Percentiles rank a stretch among this genome's conserved stretches.
These are phyloP conservation scores for Gardenia jasminoides DNA, from an alignment of 257 asterid genomes.

Conservation along the genomic window DNA sequence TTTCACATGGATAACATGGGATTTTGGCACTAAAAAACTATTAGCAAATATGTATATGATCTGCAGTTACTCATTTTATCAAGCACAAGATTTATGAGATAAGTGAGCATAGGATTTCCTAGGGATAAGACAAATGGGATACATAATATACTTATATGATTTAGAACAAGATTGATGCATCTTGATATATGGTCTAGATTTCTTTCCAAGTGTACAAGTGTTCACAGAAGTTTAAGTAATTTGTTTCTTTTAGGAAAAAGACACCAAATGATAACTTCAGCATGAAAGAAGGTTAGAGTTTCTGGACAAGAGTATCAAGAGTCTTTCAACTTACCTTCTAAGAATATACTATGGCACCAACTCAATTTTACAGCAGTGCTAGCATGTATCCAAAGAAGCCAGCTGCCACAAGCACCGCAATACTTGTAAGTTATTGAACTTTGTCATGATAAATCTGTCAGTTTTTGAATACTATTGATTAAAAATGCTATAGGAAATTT, in stretches of 20 bases:
- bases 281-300: background rate
- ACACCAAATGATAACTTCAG: background rate
- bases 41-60: background rate
- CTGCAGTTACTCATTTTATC: background rate
- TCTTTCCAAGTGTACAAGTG: background rate
- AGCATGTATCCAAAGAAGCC: slow-evolving; percentile 95
- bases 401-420: slow-evolving; percentile 78
- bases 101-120: background rate
- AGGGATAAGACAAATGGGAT: background rate
- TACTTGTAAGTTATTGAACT: slow-evolving; percentile 45
- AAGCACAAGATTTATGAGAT: background rate
- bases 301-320: background rate
- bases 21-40: background rate
- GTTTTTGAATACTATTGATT: background rate
- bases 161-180: background rate
- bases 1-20: background rate
- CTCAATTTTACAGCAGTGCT: slow-evolving; percentile 75
- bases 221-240: background rate
- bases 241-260: background rate
- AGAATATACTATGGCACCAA: slow-evolving; percentile 58
- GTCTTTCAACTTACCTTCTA: slow-evolving; percentile 56
- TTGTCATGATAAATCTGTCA: slow-evolving; percentile 1
- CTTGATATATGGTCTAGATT: background rate
- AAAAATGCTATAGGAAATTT: slow-evolving; percentile 10
- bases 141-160: background rate